Evolutionary conservation across 768 basidiomycete genomes (phyloP), one percentile per base, ranked within the genome.

Genomic region (Boletus huronensis): DNA sequence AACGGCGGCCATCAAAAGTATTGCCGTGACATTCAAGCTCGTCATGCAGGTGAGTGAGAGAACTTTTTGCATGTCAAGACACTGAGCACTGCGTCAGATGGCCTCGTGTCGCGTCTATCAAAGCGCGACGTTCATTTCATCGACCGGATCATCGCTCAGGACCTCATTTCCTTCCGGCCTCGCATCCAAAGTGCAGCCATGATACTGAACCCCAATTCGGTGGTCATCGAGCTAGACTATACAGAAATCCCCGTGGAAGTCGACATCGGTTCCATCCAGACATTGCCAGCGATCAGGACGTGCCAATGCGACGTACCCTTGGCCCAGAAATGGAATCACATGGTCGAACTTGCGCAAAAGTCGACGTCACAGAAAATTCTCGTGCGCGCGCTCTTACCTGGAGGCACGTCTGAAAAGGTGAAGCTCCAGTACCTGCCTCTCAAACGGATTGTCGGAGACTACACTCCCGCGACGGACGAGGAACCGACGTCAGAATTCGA

Each of bases 321-420:
- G 42, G 31, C 45, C 19, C 58, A 59, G 51, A 71, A 67, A 28
- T 69, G 67, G 68, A 25, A 58, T 7, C 48, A 63, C 25, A 59
- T 69, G 65, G 23, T 69, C 35, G 67, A 71, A 19, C 53, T 71
- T 5, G 69, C 65, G 35, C 62, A 58, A 23, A 64, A 58, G 38
- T 58, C 67, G 44, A 23, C 54, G 10, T 52, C 54, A 21, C 67
- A 54, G 21, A 57, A 51, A 16, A 28, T 71, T 23, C 63, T 71
- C 31, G 53, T 71, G 21, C 67, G 67, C 38, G 63, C 69, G 23
- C 59, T 71, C 45, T 56, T 69, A 11, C 67, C 67, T 6, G 60
- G 57, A 7, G 68, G 68, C 28, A 58, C 54, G 13, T 59, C 60
- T 5, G 53, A 58, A 7, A 71, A 57, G 31, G 60, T 69, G 23